phyloP scores from a whole-genome alignment of 768 basidiomycete species.

The Pleurotus ostreatus region DNA sequence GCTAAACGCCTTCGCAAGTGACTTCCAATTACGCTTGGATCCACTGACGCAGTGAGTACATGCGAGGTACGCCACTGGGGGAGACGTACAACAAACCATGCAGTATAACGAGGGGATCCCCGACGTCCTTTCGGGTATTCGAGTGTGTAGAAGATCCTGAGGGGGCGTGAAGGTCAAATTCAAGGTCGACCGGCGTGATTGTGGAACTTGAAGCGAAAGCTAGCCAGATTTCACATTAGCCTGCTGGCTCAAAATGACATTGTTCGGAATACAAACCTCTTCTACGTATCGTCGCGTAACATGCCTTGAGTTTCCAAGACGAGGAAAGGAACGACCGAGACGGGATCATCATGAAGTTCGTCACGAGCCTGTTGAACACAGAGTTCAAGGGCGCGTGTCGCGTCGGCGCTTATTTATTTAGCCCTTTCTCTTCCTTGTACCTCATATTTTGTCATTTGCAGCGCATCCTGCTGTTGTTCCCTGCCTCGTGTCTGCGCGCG shows the following conservation, averaged over 20 bases:
- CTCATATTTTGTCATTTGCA: too few relatives aligned
- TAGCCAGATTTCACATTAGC: not conserved
- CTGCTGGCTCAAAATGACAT: not conserved
- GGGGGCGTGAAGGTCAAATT: slow-evolving; percentile 15
- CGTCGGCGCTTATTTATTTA: too few relatives aligned
- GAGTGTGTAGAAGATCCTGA: not conserved
- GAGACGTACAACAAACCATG: slow-evolving; percentile 59
- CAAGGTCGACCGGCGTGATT: slow-evolving; percentile 13
- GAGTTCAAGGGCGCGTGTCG: too few relatives aligned
- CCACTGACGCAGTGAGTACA: slow-evolving; percentile 45
- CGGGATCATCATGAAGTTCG: too few relatives aligned
- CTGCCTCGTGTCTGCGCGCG: too few relatives aligned
- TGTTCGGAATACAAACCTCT: not conserved
- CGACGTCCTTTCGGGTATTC: slow-evolving; percentile 20
- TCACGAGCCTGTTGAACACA: too few relatives aligned
- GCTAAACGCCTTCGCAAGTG: slow-evolving; percentile 73
- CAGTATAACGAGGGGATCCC: slow-evolving; percentile 50
- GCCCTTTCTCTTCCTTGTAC: too few relatives aligned
- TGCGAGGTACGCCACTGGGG: not conserved
- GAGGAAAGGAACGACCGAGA: too few relatives aligned
- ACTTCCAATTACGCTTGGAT: slow-evolving; percentile 87
- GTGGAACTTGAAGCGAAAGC: not conserved
- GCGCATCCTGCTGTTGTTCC: too few relatives aligned
- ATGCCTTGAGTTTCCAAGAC: too few relatives aligned
- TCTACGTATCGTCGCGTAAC: not conserved